Evolutionary conservation across 1,139 yeast species (phyloP), one percentile per base, ranked within the genome.

Genomic region (Blastobotrys capitulatus): DNA sequence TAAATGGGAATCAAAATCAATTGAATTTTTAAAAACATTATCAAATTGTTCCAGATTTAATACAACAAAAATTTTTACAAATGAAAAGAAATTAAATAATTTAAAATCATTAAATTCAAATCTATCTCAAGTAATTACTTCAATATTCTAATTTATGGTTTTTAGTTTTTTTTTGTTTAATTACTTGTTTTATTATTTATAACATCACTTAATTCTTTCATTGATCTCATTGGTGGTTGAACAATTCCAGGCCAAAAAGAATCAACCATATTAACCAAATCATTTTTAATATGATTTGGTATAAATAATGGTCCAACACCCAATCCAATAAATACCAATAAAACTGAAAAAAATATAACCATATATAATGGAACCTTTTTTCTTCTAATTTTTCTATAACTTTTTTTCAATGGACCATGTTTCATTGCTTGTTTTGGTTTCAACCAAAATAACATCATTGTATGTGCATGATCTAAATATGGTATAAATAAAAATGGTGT

Each of bases 391-490:
- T 38, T 53, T 35, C 48, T 40, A 36, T 31, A 42, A 6, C 47
- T 32, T 15, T 39, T 41, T 7, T 39, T 25, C 16, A 46, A 25
- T 6, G 48, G 50, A 4, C 49, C 6, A 5, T 36, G 31, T 32
- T 46, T 77, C 62, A 57, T 79, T 77, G 54, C 71, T 7, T 18
- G 65, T 1, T 77, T 74, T 0, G 96, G 95, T 45, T 74, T 76
- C 48, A 87, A 70, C 97, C 96, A 89, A 64, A 88, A 80, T 42
- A 89, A 70, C 75, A 86, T 76, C 66, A 83, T 71, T 1, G 94
- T 79, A 62, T 89, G 97, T 82, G 88, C 80, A 50, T 75, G 75
- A 62, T 87, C 92, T 45, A 84, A 70, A 55, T 74, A 83, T 0
- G 96, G 96, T 3, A 86, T 63, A 35, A 84, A 67, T 31, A 86